Percentiles rank a stretch among this genome's conserved stretches.
phyloP scores from a whole-genome alignment of 2,329 filamentous ascomycete species.

The Domatiomyces globalis region DNA sequence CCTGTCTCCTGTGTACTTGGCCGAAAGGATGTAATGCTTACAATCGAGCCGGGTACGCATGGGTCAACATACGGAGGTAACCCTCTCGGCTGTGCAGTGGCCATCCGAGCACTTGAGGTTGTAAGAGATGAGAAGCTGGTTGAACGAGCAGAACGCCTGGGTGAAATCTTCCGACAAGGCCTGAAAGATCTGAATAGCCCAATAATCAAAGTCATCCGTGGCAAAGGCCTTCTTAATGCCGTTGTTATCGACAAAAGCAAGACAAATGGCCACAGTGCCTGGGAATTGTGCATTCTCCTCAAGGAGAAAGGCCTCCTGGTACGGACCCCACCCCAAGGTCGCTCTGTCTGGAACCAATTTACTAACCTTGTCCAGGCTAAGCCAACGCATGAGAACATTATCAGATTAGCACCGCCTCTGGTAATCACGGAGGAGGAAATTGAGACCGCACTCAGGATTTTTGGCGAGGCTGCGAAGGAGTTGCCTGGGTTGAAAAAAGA shows the following conservation, averaged over 20 bases:
- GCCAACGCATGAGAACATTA: conserved; percentile 97
- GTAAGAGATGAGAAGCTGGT: conserved; percentile 84
- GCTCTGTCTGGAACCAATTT: neutral
- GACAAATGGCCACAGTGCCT: conserved; percentile 73
- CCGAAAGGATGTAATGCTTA: conserved; percentile 83
- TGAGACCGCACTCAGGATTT: conserved; percentile 60
- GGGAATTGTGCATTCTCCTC: conserved; percentile 91
- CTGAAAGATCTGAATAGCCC: conserved; percentile 62
- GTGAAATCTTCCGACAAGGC: conserved; percentile 68
- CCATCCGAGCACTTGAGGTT: conserved; percentile 85
- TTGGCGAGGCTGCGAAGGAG: conserved; percentile 67
- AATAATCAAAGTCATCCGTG: conserved; percentile 68
- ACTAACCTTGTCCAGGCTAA: conserved; percentile 53
- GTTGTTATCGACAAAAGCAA: conserved; percentile 88
- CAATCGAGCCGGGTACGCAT: conserved; percentile 89
- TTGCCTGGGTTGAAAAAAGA: conserved; percentile 54
- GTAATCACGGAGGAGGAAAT: conserved; percentile 88
- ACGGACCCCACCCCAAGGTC: conserved; percentile 31
- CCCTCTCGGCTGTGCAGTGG: conserved; percentile 85
- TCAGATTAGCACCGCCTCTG: conserved; percentile 87
- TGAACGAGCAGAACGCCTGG: conserved; percentile 65
- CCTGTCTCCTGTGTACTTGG: conserved; percentile 90
- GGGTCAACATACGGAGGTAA: conserved; percentile 98
- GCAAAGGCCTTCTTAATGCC: conserved; percentile 89
- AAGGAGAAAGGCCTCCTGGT: conserved; percentile 92